These are phyloP conservation scores for Eudorina sp. DNA, from an alignment of 139 green algal species.

Conservation along the genomic window DNA sequence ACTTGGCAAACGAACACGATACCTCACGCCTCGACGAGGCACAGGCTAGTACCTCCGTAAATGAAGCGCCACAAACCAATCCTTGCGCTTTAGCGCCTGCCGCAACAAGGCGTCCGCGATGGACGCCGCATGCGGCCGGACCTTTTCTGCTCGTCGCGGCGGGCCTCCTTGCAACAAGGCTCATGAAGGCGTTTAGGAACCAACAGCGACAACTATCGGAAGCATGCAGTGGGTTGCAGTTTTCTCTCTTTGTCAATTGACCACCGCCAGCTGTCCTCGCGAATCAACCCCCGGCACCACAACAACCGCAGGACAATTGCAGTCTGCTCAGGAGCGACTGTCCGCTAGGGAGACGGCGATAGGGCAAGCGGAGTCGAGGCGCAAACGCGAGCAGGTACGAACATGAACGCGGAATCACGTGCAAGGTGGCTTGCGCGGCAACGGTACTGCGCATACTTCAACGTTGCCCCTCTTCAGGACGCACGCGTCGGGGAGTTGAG, in stretches of 20 bases:
- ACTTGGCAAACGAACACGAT: no score
- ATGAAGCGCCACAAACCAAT: no score
- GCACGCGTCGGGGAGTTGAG: not conserved
- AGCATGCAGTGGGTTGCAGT: conserved; percentile 17
- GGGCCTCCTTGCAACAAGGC: not conserved
- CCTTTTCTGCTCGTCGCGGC: not conserved
- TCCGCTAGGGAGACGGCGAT: conserved; percentile 2
- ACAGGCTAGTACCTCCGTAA: no score
- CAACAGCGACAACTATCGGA: conserved; percentile 14
- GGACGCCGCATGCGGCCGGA: not conserved
- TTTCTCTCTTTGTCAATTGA: no score
- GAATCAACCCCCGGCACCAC: no score
- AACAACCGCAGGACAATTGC: conserved; percentile 17
- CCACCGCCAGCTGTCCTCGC: no score
- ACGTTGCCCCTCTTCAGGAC: not conserved
- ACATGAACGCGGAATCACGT: no score
- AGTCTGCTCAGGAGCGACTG: conserved; percentile 2
- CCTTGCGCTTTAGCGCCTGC: no score
- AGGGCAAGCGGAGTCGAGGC: not conserved
- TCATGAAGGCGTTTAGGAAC: not conserved
- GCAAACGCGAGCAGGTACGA: not conserved
- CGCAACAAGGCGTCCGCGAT: not conserved
- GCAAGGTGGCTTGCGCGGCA: no score
- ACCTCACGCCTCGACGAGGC: no score
- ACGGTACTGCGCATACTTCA: no score